phyloP scores from a whole-genome alignment of 176 grass and related monocot genomes.

The Microstegium vimineum region DNA sequence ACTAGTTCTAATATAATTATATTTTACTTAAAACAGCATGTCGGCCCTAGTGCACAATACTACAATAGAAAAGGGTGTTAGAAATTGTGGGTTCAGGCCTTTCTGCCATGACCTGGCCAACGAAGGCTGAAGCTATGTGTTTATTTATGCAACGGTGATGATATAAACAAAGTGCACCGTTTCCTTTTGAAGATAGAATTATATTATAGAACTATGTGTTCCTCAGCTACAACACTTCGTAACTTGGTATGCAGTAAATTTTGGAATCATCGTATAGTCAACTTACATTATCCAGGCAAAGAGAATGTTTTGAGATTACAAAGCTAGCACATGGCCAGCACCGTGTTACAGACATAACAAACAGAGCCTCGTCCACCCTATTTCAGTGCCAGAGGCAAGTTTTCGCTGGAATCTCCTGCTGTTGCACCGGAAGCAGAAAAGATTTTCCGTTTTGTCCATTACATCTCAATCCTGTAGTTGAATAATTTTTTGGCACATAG shows the following conservation, averaged over 20 bases:
- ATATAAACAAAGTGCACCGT: neutral
- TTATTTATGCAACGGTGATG: neutral
- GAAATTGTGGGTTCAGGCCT: neutral
- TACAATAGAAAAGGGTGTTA: neutral
- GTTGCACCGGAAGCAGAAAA: neutral
- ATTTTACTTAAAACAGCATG: neutral
- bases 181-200: neutral
- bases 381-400: neutral
- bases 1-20: neutral
- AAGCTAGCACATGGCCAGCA: neutral
- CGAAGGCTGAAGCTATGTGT: neutral
- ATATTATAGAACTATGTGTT: neutral
- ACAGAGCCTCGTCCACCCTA: neutral
- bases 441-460: neutral
- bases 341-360: neutral
- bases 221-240: neutral
- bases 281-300: constrained; percentile 5
- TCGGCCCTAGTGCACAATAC: neutral
- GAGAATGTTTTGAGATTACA: constrained; percentile 14
- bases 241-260: neutral
- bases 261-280: neutral
- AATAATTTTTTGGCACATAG: neutral
- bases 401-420: constrained; percentile 4
- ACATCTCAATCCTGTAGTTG: constrained; percentile 18
- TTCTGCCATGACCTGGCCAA: neutral